Base-by-base conservation (phyloP, 2,329 filamentous ascomycete species). In the Mycosphaerella sp. region DNA sequence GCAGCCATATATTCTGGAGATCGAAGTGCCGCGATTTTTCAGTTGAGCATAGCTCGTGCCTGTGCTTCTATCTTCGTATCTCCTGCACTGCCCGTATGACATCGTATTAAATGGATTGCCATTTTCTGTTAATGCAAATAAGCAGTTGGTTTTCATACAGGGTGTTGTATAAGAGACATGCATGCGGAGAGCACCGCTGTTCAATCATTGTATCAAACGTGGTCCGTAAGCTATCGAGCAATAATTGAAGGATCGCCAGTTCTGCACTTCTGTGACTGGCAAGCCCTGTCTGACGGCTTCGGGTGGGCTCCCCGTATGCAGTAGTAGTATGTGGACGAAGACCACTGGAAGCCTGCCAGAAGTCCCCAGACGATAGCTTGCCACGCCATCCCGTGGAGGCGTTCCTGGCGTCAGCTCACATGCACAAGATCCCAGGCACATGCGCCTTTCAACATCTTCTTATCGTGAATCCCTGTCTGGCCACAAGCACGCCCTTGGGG, bases 401-500 rank as follows among this genome's bases (percentile, higher is more conserved):
- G 37, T 41, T 41, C 37, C 37, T 21, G 37, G 37, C 37, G 37
- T 41, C 14, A 41, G 37, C 37, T 41, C 37, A 39, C 36, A 41
- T 41, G 37, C 37, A 41, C 17, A 3, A 17, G 17, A 16, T n/a
- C n/a, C 21, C 37, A 41, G 37, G 37, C 37, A 41, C 37, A 25
- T 41, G 37, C 37, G 21, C 21, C 21, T 21, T 41, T 7, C 16
- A 17, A 18, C 14, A 21, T 17, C 37, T 32, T 25, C 37, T 39
- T 41, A 41, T 41, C 37, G 18, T 32, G 30, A 10, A 32, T 32
- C 30, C 30, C 30, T 32, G 30, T 32, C 30, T 5, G 9, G 13
- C 30, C 30, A 32, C 30, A 32, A 32, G 30, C 9, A 32, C 30
- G 30, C 13, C 30, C 9, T 32, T 3, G 30, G 13, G 30, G 13